Evolutionary conservation across 2,329 filamentous ascomycete genomes (phyloP).

Genomic region (Onygena corvina): DNA sequence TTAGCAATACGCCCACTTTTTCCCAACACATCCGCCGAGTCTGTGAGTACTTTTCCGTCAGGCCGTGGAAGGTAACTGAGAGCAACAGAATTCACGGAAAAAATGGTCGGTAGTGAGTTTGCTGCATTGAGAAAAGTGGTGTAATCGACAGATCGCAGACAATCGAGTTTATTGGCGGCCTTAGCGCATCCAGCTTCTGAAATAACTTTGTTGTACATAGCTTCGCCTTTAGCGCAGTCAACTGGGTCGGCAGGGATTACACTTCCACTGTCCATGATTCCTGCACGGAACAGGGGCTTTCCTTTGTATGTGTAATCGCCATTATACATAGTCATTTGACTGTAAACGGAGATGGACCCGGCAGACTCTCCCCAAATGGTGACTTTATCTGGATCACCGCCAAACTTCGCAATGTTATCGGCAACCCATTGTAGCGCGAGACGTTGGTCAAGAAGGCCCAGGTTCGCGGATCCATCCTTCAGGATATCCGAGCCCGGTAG

Average conservation of each 20-base stretch:
- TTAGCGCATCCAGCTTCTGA: slow-evolving; percentile 36
- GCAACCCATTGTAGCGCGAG: slow-evolving; percentile 63
- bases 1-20: background rate
- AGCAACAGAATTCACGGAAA: slow-evolving; percentile 56
- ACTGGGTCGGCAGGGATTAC: slow-evolving; percentile 51
- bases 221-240: slow-evolving; percentile 54
- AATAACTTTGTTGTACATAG: slow-evolving; percentile 39
- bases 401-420: slow-evolving; percentile 65
- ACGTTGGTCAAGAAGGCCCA: slow-evolving; percentile 61
- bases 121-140: slow-evolving; percentile 46
- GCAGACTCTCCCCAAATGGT: slow-evolving; percentile 69
- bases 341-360: slow-evolving; percentile 59
- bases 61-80: slow-evolving; percentile 64
- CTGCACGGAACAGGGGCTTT: slow-evolving; percentile 60
- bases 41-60: slow-evolving; percentile 51
- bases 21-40: slow-evolving; percentile 51
- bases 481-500: slow-evolving; percentile 56
- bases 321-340: slow-evolving; percentile 63
- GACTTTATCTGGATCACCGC: slow-evolving; percentile 65
- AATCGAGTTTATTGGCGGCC: slow-evolving; percentile 35
- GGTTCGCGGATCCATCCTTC: slow-evolving; percentile 54
- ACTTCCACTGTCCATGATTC: slow-evolving; percentile 65
- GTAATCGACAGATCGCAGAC: slow-evolving; percentile 40
- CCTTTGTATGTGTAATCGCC: slow-evolving; percentile 65
- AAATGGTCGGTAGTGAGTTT: slow-evolving; percentile 56